These are phyloP conservation scores for Onygenales sp. DNA, from an alignment of 2,329 filamentous ascomycete genomes.

Conservation along the genomic window DNA sequence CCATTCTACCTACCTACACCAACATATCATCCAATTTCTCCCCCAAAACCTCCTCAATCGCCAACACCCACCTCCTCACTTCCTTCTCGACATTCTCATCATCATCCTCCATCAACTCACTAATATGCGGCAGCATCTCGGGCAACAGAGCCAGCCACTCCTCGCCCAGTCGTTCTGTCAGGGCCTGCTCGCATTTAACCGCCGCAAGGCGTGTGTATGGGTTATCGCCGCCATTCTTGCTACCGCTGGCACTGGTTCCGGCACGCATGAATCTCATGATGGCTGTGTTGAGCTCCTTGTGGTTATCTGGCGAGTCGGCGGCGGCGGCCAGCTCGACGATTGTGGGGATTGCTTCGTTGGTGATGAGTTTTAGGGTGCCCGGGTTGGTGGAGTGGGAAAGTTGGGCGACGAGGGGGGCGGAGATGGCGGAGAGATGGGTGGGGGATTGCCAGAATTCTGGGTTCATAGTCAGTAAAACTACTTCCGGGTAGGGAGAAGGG, in stretches of 20 bases:
- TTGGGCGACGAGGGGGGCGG: slow-evolving; percentile 59
- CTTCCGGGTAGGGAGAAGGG: not conserved
- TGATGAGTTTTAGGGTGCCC: slow-evolving; percentile 36
- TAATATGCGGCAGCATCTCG: slow-evolving; percentile 94
- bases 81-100: slow-evolving; percentile 88
- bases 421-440: slow-evolving; percentile 68
- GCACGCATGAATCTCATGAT: slow-evolving; percentile 68
- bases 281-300: slow-evolving; percentile 74
- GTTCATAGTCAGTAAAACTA: not conserved
- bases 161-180: slow-evolving; percentile 75
- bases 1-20: slow-evolving; percentile 44
- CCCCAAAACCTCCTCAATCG: slow-evolving; percentile 80
- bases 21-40: slow-evolving; percentile 90
- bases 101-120: slow-evolving; percentile 91
- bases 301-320: slow-evolving; percentile 76
- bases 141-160: slow-evolving; percentile 87
- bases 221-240: slow-evolving; percentile 41
- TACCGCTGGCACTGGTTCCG: slow-evolving; percentile 29
- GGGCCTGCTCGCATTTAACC: slow-evolving; percentile 67
- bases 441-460: slow-evolving; percentile 85
- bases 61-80: slow-evolving; percentile 79
- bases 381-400: slow-evolving; percentile 40
- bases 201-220: slow-evolving; percentile 68
- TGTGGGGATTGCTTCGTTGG: slow-evolving; percentile 56
- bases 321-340: slow-evolving; percentile 72